These are phyloP conservation scores for Cronartium quercuum DNA, from an alignment of 1,284 basidiomycete genomes.

Conservation along the genomic window DNA sequence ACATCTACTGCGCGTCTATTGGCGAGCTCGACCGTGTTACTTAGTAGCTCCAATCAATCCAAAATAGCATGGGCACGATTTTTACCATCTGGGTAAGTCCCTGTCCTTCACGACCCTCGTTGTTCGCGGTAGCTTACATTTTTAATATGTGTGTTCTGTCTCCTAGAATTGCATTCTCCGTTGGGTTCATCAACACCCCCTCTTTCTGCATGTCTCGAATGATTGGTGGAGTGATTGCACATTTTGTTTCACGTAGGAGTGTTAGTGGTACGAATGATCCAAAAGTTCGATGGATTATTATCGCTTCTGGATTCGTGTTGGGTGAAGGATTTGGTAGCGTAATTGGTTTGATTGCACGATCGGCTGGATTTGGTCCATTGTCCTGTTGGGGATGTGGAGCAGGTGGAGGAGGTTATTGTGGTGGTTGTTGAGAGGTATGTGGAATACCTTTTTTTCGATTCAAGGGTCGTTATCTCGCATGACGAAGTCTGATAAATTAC, in stretches of 20 bases:
- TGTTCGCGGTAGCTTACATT: neutral
- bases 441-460: neutral
- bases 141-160: constrained; percentile 56
- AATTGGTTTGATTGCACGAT: constrained; percentile 67
- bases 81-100: constrained; percentile 76
- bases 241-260: constrained; percentile 47
- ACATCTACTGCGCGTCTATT: constrained; percentile 65
- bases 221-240: constrained; percentile 77
- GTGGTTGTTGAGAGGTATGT: constrained; percentile 37
- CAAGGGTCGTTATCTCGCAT: too few species aligned
- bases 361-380: constrained; percentile 62
- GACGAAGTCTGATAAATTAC: too few species aligned
- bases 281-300: constrained; percentile 71
- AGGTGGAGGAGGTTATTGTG: constrained; percentile 56
- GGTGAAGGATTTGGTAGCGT: constrained; percentile 85
- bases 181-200: constrained; percentile 82
- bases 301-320: constrained; percentile 89
- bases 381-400: constrained; percentile 82
- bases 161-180: constrained; percentile 53
- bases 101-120: constrained; percentile 53
- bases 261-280: constrained; percentile 49
- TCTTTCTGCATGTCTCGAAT: constrained; percentile 87
- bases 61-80: constrained; percentile 58
- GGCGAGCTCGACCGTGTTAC: neutral
- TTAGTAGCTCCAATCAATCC: neutral